Conservation (phyloP, 306 rosid genomes). For the Pyrus communis region DNA sequence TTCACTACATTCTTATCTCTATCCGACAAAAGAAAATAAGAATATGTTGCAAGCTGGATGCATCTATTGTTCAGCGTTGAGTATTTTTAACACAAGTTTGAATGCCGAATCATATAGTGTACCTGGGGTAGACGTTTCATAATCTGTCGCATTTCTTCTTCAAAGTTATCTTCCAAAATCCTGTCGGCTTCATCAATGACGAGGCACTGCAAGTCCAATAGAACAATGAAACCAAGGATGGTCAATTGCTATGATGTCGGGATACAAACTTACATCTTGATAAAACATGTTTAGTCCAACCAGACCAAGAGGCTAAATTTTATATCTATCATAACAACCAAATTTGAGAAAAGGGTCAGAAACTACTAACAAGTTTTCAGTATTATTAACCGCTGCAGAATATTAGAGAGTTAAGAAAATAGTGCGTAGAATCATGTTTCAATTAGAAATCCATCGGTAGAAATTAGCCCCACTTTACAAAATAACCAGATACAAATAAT, state of each 20-base stretch:
- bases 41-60: not conserved
- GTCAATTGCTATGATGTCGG: not conserved
- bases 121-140: conserved; percentile 76
- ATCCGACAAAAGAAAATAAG: not conserved
- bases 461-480: not conserved
- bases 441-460: not conserved
- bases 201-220: conserved; percentile 56
- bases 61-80: not conserved
- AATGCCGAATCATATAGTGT: not conserved
- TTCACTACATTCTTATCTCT: not conserved
- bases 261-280: not conserved
- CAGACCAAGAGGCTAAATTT: not conserved
- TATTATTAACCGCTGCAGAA: not conserved
- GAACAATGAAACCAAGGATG: not conserved
- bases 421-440: not conserved
- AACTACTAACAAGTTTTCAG: not conserved
- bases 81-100: not conserved
- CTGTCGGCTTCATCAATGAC: conserved; percentile 93
- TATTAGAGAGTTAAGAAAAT: not conserved
- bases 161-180: conserved; percentile 88
- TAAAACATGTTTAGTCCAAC: not conserved
- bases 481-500: not conserved
- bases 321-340: not conserved
- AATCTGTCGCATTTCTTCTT: conserved; percentile 94
- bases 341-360: not conserved